These are phyloP conservation scores for Thelonectria rubi DNA, from an alignment of 2,329 filamentous ascomycete genomes.

Conservation along the genomic window DNA sequence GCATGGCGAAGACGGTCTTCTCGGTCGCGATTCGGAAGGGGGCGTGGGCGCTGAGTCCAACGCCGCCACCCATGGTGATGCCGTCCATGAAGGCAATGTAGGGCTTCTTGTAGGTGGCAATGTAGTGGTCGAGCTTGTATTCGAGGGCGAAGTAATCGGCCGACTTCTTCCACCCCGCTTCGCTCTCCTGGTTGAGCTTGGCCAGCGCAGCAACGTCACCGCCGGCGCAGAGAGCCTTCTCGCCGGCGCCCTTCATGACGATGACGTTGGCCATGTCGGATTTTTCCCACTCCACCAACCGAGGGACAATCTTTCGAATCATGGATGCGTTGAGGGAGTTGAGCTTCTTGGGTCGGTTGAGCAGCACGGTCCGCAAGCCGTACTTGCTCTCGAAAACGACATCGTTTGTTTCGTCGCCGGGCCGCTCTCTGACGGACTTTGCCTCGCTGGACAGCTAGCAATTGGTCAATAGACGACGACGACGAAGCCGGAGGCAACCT, in stretches of 20 bases:
- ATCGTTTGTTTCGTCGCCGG: slow-evolving; percentile 82
- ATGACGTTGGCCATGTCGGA: slow-evolving; percentile 93
- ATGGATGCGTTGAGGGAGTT: slow-evolving; percentile 95
- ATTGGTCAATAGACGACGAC: slow-evolving; percentile 16
- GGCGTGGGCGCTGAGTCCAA: slow-evolving; percentile 92
- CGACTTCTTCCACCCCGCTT: slow-evolving; percentile 77
- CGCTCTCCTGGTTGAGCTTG: slow-evolving; percentile 72
- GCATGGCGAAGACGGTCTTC: slow-evolving; percentile 96
- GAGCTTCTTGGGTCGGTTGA: slow-evolving; percentile 91
- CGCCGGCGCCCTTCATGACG: slow-evolving; percentile 88
- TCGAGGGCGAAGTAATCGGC: slow-evolving; percentile 90
- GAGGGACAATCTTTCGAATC: slow-evolving; percentile 91
- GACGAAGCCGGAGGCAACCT: not conserved
- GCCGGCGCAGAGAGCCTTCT: slow-evolving; percentile 88
- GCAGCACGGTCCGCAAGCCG: slow-evolving; percentile 89
- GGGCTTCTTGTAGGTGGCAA: slow-evolving; percentile 92
- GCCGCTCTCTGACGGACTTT: slow-evolving; percentile 61
- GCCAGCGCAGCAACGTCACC: slow-evolving; percentile 89
- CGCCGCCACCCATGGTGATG: slow-evolving; percentile 97
- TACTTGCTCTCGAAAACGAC: slow-evolving; percentile 91
- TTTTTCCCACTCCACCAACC: slow-evolving; percentile 92
- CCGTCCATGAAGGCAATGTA: slow-evolving; percentile 97
- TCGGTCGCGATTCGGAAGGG: slow-evolving; percentile 97
- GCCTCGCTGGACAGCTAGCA: slow-evolving; percentile 50
- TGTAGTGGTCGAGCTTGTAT: slow-evolving; percentile 95